phyloP scores from a whole-genome alignment of 2,329 filamentous ascomycete genomes.

The Sporothrix inflata region DNA sequence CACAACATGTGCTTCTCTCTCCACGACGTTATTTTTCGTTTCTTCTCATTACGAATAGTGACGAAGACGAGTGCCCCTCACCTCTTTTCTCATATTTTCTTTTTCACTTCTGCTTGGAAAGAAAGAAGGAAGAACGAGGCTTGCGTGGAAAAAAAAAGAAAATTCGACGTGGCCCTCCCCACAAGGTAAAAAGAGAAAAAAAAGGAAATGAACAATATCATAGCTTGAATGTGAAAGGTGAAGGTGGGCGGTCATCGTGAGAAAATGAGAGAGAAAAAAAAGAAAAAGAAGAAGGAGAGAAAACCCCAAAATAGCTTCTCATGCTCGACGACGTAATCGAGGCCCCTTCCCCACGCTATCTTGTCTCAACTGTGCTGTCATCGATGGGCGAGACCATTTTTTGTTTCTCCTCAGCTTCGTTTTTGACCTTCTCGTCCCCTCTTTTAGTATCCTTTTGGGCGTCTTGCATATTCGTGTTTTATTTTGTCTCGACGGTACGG shows the following conservation, averaged over 20 bases:
- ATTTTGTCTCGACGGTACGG: neutral
- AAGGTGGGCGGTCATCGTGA: too few relatives aligned
- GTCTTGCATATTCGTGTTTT: neutral
- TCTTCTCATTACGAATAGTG: too few relatives aligned
- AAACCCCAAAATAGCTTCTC: neutral
- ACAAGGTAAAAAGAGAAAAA: neutral
- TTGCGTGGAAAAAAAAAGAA: neutral
- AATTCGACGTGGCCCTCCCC: neutral
- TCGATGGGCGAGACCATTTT: neutral
- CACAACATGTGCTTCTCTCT: neutral
- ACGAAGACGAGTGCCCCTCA: too few relatives aligned
- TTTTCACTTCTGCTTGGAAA: too few relatives aligned
- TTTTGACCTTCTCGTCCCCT: neutral
- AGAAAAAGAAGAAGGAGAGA: too few relatives aligned
- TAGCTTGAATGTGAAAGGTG: too few relatives aligned
- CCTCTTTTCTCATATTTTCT: too few relatives aligned
- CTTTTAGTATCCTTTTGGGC: neutral
- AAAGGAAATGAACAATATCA: neutral
- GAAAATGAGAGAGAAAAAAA: too few relatives aligned
- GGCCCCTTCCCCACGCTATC: neutral
- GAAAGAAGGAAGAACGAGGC: neutral
- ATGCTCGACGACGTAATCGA: neutral
- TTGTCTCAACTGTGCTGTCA: neutral
- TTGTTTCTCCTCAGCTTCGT: conserved; percentile 5
- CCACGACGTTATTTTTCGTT: too few relatives aligned